Evolutionary conservation across 352 stramenopile species (phyloP), one percentile per base, ranked within the genome.

Genomic region (Phytopythium oedochilum): DNA sequence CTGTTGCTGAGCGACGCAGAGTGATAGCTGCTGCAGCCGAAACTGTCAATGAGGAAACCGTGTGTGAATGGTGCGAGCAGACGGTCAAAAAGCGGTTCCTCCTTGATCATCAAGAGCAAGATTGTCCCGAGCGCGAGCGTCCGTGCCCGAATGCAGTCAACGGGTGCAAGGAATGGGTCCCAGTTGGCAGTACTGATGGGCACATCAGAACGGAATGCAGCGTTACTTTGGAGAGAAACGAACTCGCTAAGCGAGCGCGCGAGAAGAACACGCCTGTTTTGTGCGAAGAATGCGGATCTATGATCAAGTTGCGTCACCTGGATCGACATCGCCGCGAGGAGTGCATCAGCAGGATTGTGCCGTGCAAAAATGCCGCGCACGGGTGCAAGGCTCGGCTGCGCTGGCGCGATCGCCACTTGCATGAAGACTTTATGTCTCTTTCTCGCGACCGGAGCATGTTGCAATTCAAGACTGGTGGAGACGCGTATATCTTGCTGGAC

Each of bases 41-140:
- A 32, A 57, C 60, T 7, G 72, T 88, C 31, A 90, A 90, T 36
- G 71, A 87, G 29, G 47, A 75, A 35, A 73, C 58, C 14, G 43
- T 59, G 17, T 90, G 83, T 39, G 83, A 90, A 18, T 92, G 83
- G 83, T 90, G 82, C 38, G 53, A 74, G 17, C 59, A 78, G 47
- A 53, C 9, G 8, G 74, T 90, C 7, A 83, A 84, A 46, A 89
- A 92, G 62, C 76, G 79, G 0, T 68, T 77, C 14, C 43, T 92
- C 20, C 60, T 88, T 3, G 74, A 89, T 49, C 83, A 92, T 60
- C 81, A 92, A 49, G 79, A 92, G 69, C 78, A 92, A n/a, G 71
- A 84, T 32, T 92, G 83, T 44, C 56, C 56, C 8, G 70, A 78
- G 54, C 75, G 83, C 5, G 82, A 92, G 56, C 77, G 79, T 3